Conservation (phyloP, 805 yeast genomes). For the Kazachstania taianensis region DNA sequence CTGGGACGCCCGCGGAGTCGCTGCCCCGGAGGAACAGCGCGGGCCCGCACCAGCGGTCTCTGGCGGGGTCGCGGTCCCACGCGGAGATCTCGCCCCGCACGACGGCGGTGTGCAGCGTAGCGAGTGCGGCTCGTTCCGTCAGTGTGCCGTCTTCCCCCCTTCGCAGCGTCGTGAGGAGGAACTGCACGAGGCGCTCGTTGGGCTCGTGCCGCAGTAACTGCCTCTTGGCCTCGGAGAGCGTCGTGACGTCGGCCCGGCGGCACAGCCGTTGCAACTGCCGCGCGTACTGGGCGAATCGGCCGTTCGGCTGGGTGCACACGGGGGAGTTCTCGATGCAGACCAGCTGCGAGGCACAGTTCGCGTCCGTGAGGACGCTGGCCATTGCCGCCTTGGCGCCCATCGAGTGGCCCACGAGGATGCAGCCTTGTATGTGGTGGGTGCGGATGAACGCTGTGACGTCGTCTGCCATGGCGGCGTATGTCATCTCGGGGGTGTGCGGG, state of each 20-base stretch:
- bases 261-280: conserved; percentile 50
- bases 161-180: too few relatives aligned
- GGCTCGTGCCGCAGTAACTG: conserved; percentile 54
- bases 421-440: conserved; percentile 33
- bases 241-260: conserved; percentile 35
- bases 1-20: conserved; percentile 67
- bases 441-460: conserved; percentile 71
- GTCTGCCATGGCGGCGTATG: conserved; percentile 71
- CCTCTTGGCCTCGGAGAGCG: conserved; percentile 58
- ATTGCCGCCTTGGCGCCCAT: conserved; percentile 94
- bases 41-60: conserved; percentile 56
- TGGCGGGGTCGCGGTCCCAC: conserved; percentile 60
- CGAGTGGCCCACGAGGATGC: conserved; percentile 69
- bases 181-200: conserved; percentile 55
- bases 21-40: conserved; percentile 73
- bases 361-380: conserved; percentile 68
- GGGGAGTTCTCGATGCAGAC: conserved; percentile 90
- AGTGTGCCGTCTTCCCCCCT: too few relatives aligned
- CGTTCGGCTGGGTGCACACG: conserved; percentile 46
- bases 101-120: too few relatives aligned
- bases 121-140: too few relatives aligned
- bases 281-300: conserved; percentile 59
- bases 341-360: conserved; percentile 48
- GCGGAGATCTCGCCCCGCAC: conserved; percentile 57
- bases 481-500: conserved; percentile 63